These are phyloP conservation scores for Actinomucor elegans DNA, from an alignment of 371 early-diverging fungal genomes.

Conservation along the genomic window DNA sequence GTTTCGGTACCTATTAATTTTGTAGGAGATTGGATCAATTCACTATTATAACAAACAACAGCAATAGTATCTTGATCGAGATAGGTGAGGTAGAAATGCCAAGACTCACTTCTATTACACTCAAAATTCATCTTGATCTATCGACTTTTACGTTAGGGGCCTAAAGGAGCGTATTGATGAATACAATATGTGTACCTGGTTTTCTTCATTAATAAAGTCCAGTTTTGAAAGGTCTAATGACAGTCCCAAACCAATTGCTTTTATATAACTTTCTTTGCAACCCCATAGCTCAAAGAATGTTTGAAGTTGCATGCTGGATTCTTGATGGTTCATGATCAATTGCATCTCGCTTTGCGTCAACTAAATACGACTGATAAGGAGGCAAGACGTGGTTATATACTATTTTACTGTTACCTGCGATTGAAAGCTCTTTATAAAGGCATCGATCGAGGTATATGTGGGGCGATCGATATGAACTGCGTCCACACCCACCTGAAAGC, in stretches of 20 bases:
- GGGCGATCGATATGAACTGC: constrained; percentile 39
- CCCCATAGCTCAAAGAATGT: constrained; percentile 58
- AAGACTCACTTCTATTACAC: constrained; percentile 5
- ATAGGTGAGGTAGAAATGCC: constrained; percentile 24
- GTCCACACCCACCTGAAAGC: constrained; percentile 52
- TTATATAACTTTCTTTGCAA: constrained; percentile 64
- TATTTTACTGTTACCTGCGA: constrained; percentile 31
- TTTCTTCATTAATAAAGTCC: constrained; percentile 32
- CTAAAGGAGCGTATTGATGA: neutral
- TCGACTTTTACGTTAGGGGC: neutral
- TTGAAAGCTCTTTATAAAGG: constrained; percentile 32
- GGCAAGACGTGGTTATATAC: neutral
- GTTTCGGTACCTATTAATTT: neutral
- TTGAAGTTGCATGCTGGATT: constrained; percentile 22
- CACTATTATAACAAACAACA: constrained; percentile 23
- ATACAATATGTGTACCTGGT: neutral
- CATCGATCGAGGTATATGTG: constrained; percentile 24
- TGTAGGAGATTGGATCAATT: neutral
- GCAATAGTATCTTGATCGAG: constrained; percentile 23
- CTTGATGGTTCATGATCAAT: constrained; percentile 12
- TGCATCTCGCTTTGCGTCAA: constrained; percentile 33
- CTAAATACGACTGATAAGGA: constrained; percentile 13
- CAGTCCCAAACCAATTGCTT: constrained; percentile 62
- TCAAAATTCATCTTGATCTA: constrained; percentile 15
- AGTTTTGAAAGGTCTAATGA: constrained; percentile 41